Evolutionary conservation across 768 basidiomycete species (phyloP).

Genomic region (Tylopilus vinaceipallidus): DNA sequence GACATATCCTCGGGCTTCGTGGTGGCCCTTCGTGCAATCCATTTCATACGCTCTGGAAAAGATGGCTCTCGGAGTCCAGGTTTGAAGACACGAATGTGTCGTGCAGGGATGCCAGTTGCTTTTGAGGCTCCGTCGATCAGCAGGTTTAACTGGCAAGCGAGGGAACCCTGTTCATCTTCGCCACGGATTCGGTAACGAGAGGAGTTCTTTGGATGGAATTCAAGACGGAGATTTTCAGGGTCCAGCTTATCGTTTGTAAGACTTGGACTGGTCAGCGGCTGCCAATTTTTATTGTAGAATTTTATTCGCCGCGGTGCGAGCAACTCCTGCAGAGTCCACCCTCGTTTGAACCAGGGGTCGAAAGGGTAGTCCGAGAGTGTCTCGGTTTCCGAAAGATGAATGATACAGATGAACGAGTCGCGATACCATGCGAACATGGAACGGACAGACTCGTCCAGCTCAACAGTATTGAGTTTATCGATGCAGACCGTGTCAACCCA

Average conservation of each 20-base stretch:
- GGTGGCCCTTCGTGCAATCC: constrained; percentile 15
- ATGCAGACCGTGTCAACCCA: too few species aligned
- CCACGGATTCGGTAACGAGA: too few species aligned
- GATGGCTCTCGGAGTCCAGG: neutral
- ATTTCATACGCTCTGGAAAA: constrained; percentile 8
- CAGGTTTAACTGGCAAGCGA: neutral
- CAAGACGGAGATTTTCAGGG: too few species aligned
- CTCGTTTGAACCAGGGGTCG: constrained; percentile 12
- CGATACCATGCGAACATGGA: constrained; percentile 24
- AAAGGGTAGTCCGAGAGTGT: neutral
- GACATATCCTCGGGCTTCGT: constrained; percentile 17
- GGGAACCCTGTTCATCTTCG: too few species aligned
- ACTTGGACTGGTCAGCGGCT: neutral
- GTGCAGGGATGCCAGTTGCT: neutral
- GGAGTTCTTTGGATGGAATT: too few species aligned
- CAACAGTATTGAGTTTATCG: constrained; percentile 16
- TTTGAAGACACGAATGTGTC: neutral
- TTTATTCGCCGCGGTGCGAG: constrained; percentile 13
- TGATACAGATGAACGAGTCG: constrained; percentile 12
- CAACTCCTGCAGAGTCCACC: constrained; percentile 7
- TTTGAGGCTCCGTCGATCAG: neutral
- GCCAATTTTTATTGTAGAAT: constrained; percentile 15
- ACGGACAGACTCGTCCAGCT: constrained; percentile 20
- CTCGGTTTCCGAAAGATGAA: constrained; percentile 6
- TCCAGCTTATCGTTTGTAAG: constrained; percentile 2